These are phyloP conservation scores for Rhododendron henanense DNA, from an alignment of 148 eudicot species.

Conservation along the genomic window DNA sequence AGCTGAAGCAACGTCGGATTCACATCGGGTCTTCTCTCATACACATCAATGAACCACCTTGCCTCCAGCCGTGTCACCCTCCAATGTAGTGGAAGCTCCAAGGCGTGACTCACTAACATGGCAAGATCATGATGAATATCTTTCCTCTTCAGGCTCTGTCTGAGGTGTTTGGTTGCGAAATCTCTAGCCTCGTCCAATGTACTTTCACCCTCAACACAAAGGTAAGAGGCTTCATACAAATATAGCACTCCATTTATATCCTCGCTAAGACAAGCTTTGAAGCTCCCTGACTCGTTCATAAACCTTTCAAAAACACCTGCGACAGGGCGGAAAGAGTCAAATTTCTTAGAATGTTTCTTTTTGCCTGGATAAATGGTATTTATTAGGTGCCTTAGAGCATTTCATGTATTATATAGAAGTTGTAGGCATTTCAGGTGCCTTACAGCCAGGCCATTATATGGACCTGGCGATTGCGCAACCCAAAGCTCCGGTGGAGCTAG, in stretches of 20 bases:
- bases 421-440: not conserved
- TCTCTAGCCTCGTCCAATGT: conserved; percentile 17
- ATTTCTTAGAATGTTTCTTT: not conserved
- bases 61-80: conserved; percentile 11
- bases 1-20: conserved; percentile 1
- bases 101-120: conserved; percentile 8
- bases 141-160: not conserved
- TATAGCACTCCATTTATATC: conserved; percentile 10
- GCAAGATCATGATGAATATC: not conserved
- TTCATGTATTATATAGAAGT: not conserved
- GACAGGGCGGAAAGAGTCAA: not conserved
- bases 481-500: too few species aligned
- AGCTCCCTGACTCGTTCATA: conserved; percentile 7
- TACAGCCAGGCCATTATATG: too few species aligned
- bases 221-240: conserved; percentile 22
- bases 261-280: not conserved
- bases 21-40: not conserved
- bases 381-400: not conserved
- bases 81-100: conserved; percentile 10
- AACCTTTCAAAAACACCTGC: conserved; percentile 14
- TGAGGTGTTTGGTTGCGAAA: conserved; percentile 8
- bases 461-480: too few species aligned
- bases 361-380: not conserved
- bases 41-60: conserved; percentile 13
- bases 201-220: conserved; percentile 4